Conservation (phyloP, 2,329 filamentous ascomycete genomes). For the Epicoccum sorghinum region DNA sequence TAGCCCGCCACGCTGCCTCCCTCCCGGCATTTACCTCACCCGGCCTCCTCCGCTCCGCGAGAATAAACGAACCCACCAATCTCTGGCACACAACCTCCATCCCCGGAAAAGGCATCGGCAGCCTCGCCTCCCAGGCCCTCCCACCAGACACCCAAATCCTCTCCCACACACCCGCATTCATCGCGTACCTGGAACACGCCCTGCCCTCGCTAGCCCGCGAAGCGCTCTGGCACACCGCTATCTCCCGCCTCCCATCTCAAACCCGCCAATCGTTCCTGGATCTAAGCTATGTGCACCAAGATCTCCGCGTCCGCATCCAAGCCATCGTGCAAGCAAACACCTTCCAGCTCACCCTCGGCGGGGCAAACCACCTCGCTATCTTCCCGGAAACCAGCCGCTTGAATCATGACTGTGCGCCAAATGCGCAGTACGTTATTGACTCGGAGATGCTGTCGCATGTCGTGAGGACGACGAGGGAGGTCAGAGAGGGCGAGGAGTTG, state of each 20-base stretch:
- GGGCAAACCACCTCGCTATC: constrained; percentile 39
- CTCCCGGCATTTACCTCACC: constrained; percentile 34
- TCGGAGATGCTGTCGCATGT: constrained; percentile 45
- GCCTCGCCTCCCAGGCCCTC: constrained; percentile 33
- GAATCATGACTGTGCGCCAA: constrained; percentile 51
- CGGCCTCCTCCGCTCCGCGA: background rate
- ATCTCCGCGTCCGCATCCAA: constrained; percentile 33
- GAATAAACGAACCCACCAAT: constrained; percentile 28
- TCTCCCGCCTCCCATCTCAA: constrained; percentile 31
- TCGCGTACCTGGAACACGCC: constrained; percentile 39
- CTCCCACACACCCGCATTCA: constrained; percentile 38
- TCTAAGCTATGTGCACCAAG: constrained; percentile 36
- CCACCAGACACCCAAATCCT: constrained; percentile 34
- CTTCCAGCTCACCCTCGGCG: constrained; percentile 37
- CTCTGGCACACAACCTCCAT: constrained; percentile 31
- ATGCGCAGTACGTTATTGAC: constrained; percentile 51
- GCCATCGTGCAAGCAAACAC: constrained; percentile 47
- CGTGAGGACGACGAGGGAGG: constrained; percentile 45
- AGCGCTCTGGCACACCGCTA: constrained; percentile 30
- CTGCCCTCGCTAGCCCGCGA: constrained; percentile 38
- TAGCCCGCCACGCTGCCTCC: constrained; percentile 29
- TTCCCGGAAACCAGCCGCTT: constrained; percentile 50
- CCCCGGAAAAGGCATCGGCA: constrained; percentile 40
- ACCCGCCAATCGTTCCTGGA: constrained; percentile 26
- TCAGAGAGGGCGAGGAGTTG: constrained; percentile 48